Percentiles rank a stretch among this genome's conserved stretches.
Conservation (phyloP, 2,329 filamentous ascomycete genomes). For the Pseudogymnoascus sp. region DNA sequence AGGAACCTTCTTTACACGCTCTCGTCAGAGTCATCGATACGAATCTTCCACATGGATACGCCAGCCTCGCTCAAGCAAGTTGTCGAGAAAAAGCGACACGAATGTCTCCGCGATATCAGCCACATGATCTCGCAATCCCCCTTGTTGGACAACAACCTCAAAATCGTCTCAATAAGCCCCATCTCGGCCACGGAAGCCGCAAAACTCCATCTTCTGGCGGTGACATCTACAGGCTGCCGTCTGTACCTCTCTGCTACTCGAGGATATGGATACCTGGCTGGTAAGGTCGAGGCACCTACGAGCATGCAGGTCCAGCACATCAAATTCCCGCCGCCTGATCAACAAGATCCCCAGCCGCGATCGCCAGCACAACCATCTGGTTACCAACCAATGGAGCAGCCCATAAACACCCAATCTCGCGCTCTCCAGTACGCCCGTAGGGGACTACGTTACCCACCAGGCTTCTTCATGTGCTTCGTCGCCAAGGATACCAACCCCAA, state of each 20-base stretch:
- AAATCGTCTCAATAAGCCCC: slow-evolving; percentile 76
- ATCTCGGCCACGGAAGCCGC: slow-evolving; percentile 72
- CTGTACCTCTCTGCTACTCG: slow-evolving; percentile 88
- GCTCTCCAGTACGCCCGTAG: slow-evolving; percentile 42
- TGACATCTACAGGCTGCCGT: slow-evolving; percentile 82
- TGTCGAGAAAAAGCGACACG: slow-evolving; percentile 53
- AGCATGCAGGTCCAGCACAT: slow-evolving; percentile 98
- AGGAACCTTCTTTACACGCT: slow-evolving; percentile 85
- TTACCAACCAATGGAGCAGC: slow-evolving; percentile 18
- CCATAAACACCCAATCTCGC: slow-evolving; percentile 34
- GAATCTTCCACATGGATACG: slow-evolving; percentile 78
- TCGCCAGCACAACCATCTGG: slow-evolving; percentile 22
- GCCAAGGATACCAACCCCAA: slow-evolving; percentile 50
- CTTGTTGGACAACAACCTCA: slow-evolving; percentile 60
- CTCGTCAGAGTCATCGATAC: slow-evolving; percentile 78
- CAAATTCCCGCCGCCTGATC: slow-evolving; percentile 70
- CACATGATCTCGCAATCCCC: slow-evolving; percentile 72
- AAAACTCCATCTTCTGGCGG: slow-evolving; percentile 80
- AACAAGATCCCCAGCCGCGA: slow-evolving; percentile 24
- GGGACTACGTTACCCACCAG: slow-evolving; percentile 65
- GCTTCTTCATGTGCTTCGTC: slow-evolving; percentile 84
- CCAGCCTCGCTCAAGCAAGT: slow-evolving; percentile 52
- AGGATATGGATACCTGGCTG: slow-evolving; percentile 52
- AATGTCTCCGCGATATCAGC: slow-evolving; percentile 63
- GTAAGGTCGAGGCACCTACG: slow-evolving; percentile 56